Percentiles rank a stretch among this genome's conserved stretches.
These are phyloP conservation scores for Chytridium lagenaria DNA, from an alignment of 371 early-diverging fungal species.

Conservation along the genomic window DNA sequence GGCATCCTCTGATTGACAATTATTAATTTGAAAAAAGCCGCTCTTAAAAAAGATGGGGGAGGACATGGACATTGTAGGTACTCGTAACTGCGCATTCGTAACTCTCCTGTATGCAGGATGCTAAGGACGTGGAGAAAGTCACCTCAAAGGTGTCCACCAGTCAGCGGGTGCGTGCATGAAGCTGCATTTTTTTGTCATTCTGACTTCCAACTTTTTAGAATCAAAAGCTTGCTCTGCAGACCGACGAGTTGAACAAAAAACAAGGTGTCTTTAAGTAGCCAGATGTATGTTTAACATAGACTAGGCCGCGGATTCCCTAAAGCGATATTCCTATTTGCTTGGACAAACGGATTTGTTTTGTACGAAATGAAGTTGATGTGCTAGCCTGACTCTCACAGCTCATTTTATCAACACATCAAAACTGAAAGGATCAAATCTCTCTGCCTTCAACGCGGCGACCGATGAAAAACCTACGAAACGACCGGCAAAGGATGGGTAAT, in stretches of 20 bases:
- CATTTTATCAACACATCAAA: conserved; percentile 56
- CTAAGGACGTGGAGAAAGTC: too few species aligned
- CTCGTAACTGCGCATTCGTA: too few species aligned
- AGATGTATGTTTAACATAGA: neutral
- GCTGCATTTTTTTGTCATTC: too few species aligned
- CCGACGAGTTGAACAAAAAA: conserved; percentile 5
- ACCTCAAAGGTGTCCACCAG: too few species aligned
- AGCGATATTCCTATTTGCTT: conserved; percentile 86
- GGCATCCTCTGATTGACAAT: too few species aligned
- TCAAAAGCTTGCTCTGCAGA: neutral
- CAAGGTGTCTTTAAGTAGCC: neutral
- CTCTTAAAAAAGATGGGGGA: too few species aligned
- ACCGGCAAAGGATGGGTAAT: conserved; percentile 19
- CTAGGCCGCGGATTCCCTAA: conserved; percentile 62
- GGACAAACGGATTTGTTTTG: conserved; percentile 83
- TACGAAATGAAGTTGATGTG: conserved; percentile 4
- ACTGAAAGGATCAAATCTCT: conserved; percentile 45
- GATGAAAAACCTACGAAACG: conserved; percentile 26
- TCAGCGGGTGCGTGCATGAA: too few species aligned
- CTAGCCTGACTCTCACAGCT: conserved; percentile 27
- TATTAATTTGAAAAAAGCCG: too few species aligned
- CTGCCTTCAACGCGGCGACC: conserved; percentile 35
- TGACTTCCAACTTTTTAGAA: too few species aligned
- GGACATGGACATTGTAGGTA: too few species aligned
- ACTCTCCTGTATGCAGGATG: too few species aligned